A percentile compares a stretch with the other conserved stretches of the same genome.
phyloP scores from a whole-genome alignment of 169 alveolate species.

The Eimeria maxima region DNA sequence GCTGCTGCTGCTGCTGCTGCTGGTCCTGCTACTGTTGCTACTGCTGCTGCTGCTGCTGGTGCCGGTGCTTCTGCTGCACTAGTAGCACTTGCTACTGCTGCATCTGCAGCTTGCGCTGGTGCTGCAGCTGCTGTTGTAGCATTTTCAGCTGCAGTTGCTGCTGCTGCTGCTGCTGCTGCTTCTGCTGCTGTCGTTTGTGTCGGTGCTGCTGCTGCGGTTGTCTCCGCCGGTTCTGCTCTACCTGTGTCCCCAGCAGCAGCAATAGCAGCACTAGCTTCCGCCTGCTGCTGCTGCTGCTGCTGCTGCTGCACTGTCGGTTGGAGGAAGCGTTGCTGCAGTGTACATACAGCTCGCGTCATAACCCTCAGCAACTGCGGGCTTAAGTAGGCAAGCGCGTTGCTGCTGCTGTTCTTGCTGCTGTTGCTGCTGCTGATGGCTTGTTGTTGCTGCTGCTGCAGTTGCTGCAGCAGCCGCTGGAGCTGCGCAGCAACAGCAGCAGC shows the following conservation, averaged over 20 bases:
- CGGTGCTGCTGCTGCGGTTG: too few relatives aligned
- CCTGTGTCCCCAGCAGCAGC: conserved; percentile 10
- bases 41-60: conserved; percentile 16
- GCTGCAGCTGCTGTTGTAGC: too few relatives aligned
- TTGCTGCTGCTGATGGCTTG: conserved; percentile 15
- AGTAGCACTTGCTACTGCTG: too few relatives aligned
- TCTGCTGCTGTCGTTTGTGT: too few relatives aligned
- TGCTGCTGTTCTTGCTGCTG: conserved; percentile 27
- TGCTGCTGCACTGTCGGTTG: background rate
- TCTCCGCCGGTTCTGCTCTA: background rate
- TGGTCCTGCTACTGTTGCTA: background rate
- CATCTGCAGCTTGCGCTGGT: too few relatives aligned
- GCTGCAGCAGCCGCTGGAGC: background rate
- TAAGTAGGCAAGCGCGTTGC: background rate
- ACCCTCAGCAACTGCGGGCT: conserved; percentile 48
- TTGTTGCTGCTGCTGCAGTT: conserved; percentile 44
- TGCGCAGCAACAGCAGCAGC: conserved; percentile 38
- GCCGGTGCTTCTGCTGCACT: too few relatives aligned
- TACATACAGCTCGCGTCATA: background rate
- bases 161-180: too few relatives aligned
- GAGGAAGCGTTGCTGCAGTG: conserved; percentile 3
- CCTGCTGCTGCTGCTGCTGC: conserved; percentile 33
- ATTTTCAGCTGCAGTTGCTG: too few relatives aligned
- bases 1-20: conserved; percentile 53
- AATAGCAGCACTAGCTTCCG: background rate